A percentile compares a stretch with the other conserved stretches of the same genome.
phyloP scores from a whole-genome alignment of 140 eudicot species.

The Senecio squalidus region DNA sequence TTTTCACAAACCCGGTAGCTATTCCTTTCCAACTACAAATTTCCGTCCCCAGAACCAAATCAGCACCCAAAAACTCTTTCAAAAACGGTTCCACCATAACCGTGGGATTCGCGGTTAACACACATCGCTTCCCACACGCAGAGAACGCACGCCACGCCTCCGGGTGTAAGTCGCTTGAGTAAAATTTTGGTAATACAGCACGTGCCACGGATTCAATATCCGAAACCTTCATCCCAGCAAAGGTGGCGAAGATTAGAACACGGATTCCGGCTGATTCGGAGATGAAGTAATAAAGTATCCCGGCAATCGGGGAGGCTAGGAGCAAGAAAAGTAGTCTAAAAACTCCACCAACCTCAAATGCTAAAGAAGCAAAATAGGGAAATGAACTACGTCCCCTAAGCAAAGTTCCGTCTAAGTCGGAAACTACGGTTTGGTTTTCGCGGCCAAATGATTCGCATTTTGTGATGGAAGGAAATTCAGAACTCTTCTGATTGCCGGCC shows the following conservation, averaged over 20 bases:
- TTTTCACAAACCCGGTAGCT: conserved; percentile 45
- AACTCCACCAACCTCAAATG: conserved; percentile 54
- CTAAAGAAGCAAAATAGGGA: conserved; percentile 54
- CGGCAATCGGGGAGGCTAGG: conserved; percentile 44
- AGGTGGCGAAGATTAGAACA: conserved; percentile 47
- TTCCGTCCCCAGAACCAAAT: conserved; percentile 55
- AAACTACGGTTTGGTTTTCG: conserved; percentile 42
- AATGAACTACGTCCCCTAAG: conserved; percentile 54
- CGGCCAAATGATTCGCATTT: conserved; percentile 37
- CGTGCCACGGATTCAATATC: conserved; percentile 59
- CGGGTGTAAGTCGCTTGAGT: conserved; percentile 47
- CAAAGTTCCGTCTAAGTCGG: conserved; percentile 54
- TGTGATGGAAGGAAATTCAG: conserved; percentile 30
- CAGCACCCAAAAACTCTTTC: conserved; percentile 50
- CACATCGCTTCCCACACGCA: conserved; percentile 46
- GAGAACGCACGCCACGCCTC: conserved; percentile 60
- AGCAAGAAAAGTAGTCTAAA: conserved; percentile 43
- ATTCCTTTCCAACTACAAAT: conserved; percentile 29
- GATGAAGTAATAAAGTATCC: conserved; percentile 40
- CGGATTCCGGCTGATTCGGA: conserved; percentile 58
- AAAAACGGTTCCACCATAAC: conserved; percentile 56
- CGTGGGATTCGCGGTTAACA: conserved; percentile 51
- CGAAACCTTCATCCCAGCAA: conserved; percentile 42
- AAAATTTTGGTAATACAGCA: conserved; percentile 51
- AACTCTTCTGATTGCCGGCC: conserved; percentile 6